Evolutionary conservation across 2,329 filamentous ascomycete species (phyloP).

Genomic region (Colletotrichum acutatum): DNA sequence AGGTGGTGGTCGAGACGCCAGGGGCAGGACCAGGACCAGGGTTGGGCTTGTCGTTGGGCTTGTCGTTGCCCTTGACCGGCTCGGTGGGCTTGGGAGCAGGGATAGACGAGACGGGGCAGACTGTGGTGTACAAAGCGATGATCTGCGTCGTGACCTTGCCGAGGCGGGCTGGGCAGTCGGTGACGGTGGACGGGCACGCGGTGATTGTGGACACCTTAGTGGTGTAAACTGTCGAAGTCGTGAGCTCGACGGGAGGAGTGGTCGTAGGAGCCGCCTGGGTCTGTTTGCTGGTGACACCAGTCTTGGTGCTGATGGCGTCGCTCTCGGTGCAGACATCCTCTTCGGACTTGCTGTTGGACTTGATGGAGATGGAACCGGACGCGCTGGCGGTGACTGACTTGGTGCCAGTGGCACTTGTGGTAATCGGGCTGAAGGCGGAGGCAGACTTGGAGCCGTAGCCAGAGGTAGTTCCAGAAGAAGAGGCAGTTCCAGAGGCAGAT

Average conservation of each 20-base stretch:
- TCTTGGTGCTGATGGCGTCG: conserved; percentile 21
- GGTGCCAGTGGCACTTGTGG: neutral
- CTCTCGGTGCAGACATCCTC: conserved; percentile 28
- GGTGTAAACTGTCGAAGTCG: conserved; percentile 53
- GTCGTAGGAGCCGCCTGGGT: conserved; percentile 25
- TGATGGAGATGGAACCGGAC: neutral
- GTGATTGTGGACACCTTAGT: conserved; percentile 64
- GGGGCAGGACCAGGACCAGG: neutral
- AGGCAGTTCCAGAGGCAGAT: conserved; percentile 30
- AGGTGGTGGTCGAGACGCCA: conserved; percentile 45
- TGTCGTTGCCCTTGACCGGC: conserved; percentile 17
- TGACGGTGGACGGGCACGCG: conserved; percentile 59
- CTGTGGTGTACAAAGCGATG: conserved; percentile 50
- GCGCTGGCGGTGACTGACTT: neutral
- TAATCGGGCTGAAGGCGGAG: neutral
- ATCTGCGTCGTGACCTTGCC: conserved; percentile 50
- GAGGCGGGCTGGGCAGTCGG: conserved; percentile 49
- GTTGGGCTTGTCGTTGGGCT: neutral
- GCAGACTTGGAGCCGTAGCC: neutral
- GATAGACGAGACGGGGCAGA: conserved; percentile 51
- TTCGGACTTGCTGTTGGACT: neutral
- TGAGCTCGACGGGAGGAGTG: conserved; percentile 22
- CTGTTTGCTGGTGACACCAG: neutral
- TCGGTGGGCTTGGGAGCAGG: conserved; percentile 18
- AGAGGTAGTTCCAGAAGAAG: neutral